A percentile compares a stretch with the other conserved stretches of the same genome.
Conservation (phyloP, 164 flowering plant species). For the Macadamia tetraphylla region DNA sequence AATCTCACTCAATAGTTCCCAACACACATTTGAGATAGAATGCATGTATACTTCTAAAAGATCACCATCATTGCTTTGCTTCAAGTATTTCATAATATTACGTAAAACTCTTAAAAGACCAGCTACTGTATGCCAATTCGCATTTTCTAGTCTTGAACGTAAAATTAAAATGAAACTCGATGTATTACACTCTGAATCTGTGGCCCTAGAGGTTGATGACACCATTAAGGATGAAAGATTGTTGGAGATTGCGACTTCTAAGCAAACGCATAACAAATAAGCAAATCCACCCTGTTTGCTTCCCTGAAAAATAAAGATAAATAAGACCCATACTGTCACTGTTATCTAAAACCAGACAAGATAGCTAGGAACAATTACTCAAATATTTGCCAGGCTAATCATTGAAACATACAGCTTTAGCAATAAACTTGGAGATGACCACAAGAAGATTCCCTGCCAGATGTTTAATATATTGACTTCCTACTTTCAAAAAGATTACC, state of each 20-base stretch:
- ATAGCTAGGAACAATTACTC: background rate
- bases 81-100: slow-evolving; percentile 48
- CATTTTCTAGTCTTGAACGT: slow-evolving; percentile 26
- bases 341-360: background rate
- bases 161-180: slow-evolving; percentile 13
- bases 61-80: slow-evolving; percentile 30
- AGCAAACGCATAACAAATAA: slow-evolving; percentile 30
- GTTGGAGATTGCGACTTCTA: slow-evolving; percentile 36
- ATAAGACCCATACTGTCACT: background rate
- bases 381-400: background rate
- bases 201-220: slow-evolving; percentile 8
- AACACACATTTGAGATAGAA: slow-evolving; percentile 32
- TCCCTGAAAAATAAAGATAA: slow-evolving; percentile 40
- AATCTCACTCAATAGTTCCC: slow-evolving; percentile 36
- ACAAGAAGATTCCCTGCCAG: slow-evolving; percentile 46
- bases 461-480: slow-evolving; percentile 52
- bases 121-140: slow-evolving; percentile 40
- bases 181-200: slow-evolving; percentile 11
- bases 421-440: slow-evolving; percentile 41
- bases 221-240: slow-evolving; percentile 14
- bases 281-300: slow-evolving; percentile 39
- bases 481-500: slow-evolving; percentile 36
- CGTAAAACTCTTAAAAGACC: slow-evolving; percentile 48
- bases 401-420: slow-evolving; percentile 35
- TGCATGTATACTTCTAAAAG: slow-evolving; percentile 29